Conservation (phyloP, 495 filamentous ascomycete species). For the Penicillium antarcticum region DNA sequence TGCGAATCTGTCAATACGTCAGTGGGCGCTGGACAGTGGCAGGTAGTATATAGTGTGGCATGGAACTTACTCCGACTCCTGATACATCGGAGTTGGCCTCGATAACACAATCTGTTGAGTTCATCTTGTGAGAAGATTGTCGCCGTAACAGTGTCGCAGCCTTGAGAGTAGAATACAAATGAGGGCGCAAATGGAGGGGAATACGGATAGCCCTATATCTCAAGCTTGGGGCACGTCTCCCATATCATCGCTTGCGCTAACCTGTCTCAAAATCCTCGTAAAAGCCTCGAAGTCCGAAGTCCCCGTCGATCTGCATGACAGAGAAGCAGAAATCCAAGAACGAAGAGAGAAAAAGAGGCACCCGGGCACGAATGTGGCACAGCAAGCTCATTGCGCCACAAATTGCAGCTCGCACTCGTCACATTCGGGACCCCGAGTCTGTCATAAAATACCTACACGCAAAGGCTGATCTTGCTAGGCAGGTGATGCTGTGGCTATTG, state of each 20-base stretch:
- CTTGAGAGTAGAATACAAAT: background rate
- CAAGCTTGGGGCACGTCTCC: background rate
- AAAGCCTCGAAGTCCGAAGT: background rate
- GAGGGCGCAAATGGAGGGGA: background rate
- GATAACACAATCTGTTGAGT: slow-evolving; percentile 11
- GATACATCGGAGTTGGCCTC: slow-evolving; percentile 15
- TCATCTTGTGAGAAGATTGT: slow-evolving; percentile 2
- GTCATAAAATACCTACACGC: background rate
- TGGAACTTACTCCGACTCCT: slow-evolving; percentile 10
- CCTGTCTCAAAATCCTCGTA: no score
- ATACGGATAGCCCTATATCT: background rate
- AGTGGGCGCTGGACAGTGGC: background rate
- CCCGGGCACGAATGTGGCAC: background rate
- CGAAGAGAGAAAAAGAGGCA: background rate
- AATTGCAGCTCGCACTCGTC: background rate
- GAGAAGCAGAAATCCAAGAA: background rate
- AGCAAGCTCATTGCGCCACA: slow-evolving; percentile 1
- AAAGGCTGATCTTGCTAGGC: background rate
- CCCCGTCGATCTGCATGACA: background rate
- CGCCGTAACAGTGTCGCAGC: background rate
- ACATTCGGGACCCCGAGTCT: background rate
- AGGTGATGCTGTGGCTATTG: background rate
- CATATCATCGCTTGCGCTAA: background rate
- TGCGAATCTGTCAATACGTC: slow-evolving; percentile 6
- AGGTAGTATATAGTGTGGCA: background rate